Conservation (phyloP, 805 yeast genomes). For the Yamadazyma laniorum region DNA sequence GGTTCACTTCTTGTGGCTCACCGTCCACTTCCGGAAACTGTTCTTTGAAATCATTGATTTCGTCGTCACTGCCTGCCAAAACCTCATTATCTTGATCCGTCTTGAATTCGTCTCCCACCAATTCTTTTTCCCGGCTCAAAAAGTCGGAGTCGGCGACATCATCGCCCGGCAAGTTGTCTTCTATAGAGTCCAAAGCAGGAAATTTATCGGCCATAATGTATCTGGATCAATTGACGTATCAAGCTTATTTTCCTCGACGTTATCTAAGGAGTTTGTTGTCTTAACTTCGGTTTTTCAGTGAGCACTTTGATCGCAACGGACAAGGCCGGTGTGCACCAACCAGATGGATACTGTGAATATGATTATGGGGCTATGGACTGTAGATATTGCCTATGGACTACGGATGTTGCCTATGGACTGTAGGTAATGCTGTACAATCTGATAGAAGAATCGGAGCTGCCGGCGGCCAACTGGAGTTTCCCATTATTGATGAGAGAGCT, state of each 20-base stretch:
- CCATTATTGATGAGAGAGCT: constrained; percentile 23
- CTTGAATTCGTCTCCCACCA: constrained; percentile 68
- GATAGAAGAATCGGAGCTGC: constrained; percentile 65
- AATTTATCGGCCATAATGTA: constrained; percentile 66
- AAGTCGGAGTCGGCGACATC: constrained; percentile 52
- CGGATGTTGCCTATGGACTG: no score
- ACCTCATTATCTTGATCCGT: constrained; percentile 59
- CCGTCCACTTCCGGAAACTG: constrained; percentile 61
- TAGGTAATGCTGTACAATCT: constrained; percentile 39
- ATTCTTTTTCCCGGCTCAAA: constrained; percentile 64
- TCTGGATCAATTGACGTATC: not conserved
- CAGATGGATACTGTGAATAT: no score
- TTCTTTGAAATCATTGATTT: constrained; percentile 59
- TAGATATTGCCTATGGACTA: no score
- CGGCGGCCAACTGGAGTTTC: constrained; percentile 50
- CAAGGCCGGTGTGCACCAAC: no score
- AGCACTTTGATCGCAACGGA: no score
- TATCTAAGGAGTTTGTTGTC: constrained; percentile 1
- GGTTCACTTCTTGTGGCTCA: constrained; percentile 17
- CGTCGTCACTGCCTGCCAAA: constrained; percentile 40
- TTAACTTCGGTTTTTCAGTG: not conserved
- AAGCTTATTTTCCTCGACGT: no score
- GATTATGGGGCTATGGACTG: no score
- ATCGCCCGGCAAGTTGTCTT: constrained; percentile 28
- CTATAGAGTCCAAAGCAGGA: constrained; percentile 61